Evolutionary conservation across 2,329 filamentous ascomycete genomes (phyloP).

Genomic region (Colletotrichum cereale): DNA sequence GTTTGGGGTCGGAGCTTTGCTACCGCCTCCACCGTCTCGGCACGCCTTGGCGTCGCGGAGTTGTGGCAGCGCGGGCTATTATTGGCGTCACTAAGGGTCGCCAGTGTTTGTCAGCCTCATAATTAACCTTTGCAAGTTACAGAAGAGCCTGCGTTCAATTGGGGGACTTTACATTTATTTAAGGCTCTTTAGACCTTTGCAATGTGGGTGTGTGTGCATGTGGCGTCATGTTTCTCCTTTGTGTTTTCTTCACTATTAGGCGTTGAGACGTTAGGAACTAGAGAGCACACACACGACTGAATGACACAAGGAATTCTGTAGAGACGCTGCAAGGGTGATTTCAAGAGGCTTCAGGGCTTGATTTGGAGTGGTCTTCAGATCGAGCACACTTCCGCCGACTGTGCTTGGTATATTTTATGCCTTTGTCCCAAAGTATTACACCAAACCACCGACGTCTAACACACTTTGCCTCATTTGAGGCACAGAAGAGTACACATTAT

Average conservation of each 20-base stretch:
- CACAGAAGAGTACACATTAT: neutral
- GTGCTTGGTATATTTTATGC: neutral
- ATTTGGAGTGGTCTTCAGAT: neutral
- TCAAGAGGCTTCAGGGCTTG: neutral
- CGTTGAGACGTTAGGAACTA: neutral
- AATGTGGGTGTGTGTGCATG: neutral
- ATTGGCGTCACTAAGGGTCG: constrained; percentile 7
- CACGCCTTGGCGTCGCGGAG: constrained; percentile 39
- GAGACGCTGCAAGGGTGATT: too few relatives aligned
- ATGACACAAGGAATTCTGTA: neutral
- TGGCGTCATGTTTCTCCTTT: neutral
- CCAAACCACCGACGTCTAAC: constrained; percentile 14
- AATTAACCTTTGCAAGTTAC: neutral
- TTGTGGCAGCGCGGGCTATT: constrained; percentile 35
- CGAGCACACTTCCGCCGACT: neutral
- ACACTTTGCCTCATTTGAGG: neutral
- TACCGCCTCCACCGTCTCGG: constrained; percentile 34
- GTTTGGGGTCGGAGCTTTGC: neutral
- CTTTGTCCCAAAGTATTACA: neutral
- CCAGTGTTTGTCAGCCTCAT: constrained; percentile 2
- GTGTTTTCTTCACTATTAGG: neutral
- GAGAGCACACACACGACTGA: neutral
- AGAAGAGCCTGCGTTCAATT: neutral
- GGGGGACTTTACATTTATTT: neutral
- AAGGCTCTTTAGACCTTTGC: neutral